A percentile compares a stretch with the other conserved stretches of the same genome.
Evolutionary conservation across 805 yeast species (phyloP).

Genomic region (Saccharomycopsis olivae): DNA sequence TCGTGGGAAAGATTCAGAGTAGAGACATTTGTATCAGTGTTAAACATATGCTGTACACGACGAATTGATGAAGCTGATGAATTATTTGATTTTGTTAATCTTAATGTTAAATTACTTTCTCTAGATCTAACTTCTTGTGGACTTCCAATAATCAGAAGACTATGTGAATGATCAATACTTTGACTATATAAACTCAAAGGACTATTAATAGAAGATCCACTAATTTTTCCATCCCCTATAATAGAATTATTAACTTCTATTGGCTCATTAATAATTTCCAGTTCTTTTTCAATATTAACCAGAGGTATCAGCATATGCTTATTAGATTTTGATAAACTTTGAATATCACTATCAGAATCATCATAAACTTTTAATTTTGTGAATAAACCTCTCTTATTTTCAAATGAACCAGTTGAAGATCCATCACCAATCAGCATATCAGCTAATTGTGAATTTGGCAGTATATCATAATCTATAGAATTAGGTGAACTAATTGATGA

Average conservation of each 20-base stretch:
- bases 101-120: constrained; percentile 4
- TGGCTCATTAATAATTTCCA: background rate
- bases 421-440: too few species aligned
- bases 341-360: constrained; percentile 1
- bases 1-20: too few species aligned
- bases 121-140: constrained; percentile 1
- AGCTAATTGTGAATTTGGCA: too few species aligned
- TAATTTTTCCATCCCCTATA: background rate
- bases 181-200: background rate
- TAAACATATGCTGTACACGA: too few species aligned
- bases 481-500: too few species aligned
- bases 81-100: constrained; percentile 1
- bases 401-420: constrained; percentile 4
- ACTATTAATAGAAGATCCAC: background rate
- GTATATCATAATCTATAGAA: too few species aligned
- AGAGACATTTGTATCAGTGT: background rate
- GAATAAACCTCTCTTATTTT: constrained; percentile 5
- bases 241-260: background rate
- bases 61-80: too few species aligned
- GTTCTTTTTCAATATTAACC: background rate
- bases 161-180: background rate
- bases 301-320: too few species aligned
- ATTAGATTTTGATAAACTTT: background rate
- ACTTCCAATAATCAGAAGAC: background rate
- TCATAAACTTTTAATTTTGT: constrained; percentile 15